Conservation (phyloP, 805 yeast genomes). For the Suhomyces faveliae region DNA sequence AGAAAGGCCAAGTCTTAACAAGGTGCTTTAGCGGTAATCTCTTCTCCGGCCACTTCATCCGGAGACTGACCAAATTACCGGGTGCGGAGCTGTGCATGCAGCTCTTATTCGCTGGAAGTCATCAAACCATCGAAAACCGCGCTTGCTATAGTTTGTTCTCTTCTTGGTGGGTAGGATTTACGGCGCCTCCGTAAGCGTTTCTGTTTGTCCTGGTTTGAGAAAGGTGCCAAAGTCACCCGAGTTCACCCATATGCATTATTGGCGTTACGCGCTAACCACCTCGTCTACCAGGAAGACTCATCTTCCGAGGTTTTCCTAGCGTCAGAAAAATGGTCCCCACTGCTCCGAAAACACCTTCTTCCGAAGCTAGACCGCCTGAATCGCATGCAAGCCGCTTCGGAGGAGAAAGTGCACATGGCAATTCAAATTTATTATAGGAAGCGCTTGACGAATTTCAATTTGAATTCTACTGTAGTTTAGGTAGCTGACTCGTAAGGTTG, state of each 20-base stretch:
- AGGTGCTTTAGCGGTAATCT: background rate
- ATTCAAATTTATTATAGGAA: background rate
- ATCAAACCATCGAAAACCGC: background rate
- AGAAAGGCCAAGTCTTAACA: background rate
- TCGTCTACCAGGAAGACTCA: slow-evolving; percentile 14
- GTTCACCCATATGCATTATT: background rate
- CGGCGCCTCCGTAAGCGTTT: background rate
- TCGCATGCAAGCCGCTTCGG: background rate
- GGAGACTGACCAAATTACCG: background rate
- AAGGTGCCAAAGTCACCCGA: background rate
- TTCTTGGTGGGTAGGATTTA: background rate
- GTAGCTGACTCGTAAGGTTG: background rate
- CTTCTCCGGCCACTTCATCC: background rate
- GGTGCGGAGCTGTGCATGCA: background rate
- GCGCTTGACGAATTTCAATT: background rate
- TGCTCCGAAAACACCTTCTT: background rate
- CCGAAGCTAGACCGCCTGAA: background rate
- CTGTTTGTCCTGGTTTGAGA: background rate
- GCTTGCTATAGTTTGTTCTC: background rate
- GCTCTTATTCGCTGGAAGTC: background rate
- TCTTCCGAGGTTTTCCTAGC: slow-evolving; percentile 15
- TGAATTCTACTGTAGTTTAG: background rate
- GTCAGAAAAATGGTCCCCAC: slow-evolving; percentile 10
- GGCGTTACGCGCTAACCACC: slow-evolving; percentile 3
- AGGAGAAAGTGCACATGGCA: slow-evolving; percentile 1